These are phyloP conservation scores for Saccharomycopsis malanga DNA, from an alignment of 805 yeast species.

Conservation along the genomic window DNA sequence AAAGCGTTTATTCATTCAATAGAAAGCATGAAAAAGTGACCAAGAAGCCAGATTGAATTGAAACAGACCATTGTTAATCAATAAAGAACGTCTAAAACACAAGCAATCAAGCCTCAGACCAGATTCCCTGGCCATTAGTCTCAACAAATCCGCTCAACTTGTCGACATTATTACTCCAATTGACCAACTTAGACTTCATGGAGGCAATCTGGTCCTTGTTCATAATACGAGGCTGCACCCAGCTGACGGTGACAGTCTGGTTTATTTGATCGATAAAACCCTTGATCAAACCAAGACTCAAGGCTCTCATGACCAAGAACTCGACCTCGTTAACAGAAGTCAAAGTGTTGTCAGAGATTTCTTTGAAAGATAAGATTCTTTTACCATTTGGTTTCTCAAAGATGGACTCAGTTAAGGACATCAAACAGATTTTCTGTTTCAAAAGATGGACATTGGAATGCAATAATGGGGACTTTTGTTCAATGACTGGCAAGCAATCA, in stretches of 20 bases:
- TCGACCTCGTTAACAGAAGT: conserved; percentile 65
- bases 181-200: conserved; percentile 64
- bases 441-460: conserved; percentile 56
- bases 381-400: conserved; percentile 69
- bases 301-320: conserved; percentile 83
- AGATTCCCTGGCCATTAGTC: conserved; percentile 52
- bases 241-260: conserved; percentile 68
- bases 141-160: conserved; percentile 56
- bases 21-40: too few relatives aligned
- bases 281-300: conserved; percentile 71
- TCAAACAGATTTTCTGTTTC: conserved; percentile 84
- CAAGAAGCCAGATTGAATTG: too few relatives aligned
- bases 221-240: conserved; percentile 96
- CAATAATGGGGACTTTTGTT: conserved; percentile 48
- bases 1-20: too few relatives aligned
- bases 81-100: too few relatives aligned
- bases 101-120: conserved; percentile 47
- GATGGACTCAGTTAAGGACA: conserved; percentile 83
- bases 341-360: conserved; percentile 66
- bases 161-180: conserved; percentile 75
- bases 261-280: conserved; percentile 90
- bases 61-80: too few relatives aligned
- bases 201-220: conserved; percentile 69
- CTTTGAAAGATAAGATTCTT: conserved; percentile 64
- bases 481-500: conserved; percentile 33